Evolutionary conservation across 208 protist genomes (phyloP), one percentile per base, ranked within the genome.

Genomic region (Phytomonas francai): DNA sequence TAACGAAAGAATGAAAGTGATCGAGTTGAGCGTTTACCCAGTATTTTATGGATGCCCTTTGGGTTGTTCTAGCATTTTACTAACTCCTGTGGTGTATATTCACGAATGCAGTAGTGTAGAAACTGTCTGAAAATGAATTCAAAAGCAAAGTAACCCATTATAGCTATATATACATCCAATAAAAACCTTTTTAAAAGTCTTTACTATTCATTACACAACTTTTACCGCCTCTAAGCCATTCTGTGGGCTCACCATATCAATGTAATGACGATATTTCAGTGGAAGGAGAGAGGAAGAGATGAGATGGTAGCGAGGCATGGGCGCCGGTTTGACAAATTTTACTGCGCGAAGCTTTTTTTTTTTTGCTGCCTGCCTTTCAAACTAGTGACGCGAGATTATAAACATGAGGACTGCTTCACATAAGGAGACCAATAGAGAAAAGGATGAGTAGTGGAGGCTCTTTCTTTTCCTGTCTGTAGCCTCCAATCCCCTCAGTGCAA

Each of bases 281-380:
- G 39, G 4, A 45, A 14, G 11, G 11, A 45, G 39, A 1, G 39
- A 45, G 19, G 39, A 45, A 45, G 39, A 14, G 39, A 45, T 45
- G 39, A 14, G 3, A 45, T 45, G 39, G 19, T 7, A 45, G 19
- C 39, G 12, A 16, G 39, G 19, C 39, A 45, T 45, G 39, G 19
- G 19, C 39, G 39, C 39, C 19, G 39, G 2, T 3, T 45, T 45
- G 39, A 45, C 39, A 45, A 45, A 45, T 71, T 51, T 45, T 29
- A 42, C 54, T 65, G 25, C 22, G 27, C 27, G 56, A 42, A 8
- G 27, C 31, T 67, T 67, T 34, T 72, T 70, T 59, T 76, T 69
- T 59, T 69, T 61, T 67, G 2, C 31, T 73, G 29, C 8, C 58
- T 67, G 3, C 60, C 27, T 32, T 59, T 65, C 36, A 33, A 28